Evolutionary conservation across 805 yeast genomes (phyloP).

Genomic region (Hanseniaspora occidentalis): DNA sequence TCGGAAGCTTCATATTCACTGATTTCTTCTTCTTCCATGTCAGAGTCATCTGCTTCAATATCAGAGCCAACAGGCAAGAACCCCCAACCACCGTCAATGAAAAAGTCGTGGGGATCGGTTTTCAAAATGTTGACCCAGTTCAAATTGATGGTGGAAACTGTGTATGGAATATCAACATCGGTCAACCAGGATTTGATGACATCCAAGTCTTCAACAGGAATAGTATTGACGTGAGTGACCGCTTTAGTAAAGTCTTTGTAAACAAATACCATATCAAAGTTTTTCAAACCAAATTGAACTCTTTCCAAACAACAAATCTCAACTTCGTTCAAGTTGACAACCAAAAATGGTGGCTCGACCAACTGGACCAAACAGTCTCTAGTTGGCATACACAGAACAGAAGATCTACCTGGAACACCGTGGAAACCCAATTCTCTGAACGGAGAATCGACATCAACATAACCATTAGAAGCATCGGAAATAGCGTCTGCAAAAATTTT

Average conservation of each 20-base stretch:
- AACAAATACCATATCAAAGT: slow-evolving; percentile 93
- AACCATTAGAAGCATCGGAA: slow-evolving; percentile 75
- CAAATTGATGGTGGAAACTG: slow-evolving; percentile 91
- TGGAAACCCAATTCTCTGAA: slow-evolving; percentile 93
- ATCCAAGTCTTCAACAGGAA: slow-evolving; percentile 85
- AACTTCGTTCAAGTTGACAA: slow-evolving; percentile 79
- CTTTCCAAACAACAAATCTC: slow-evolving; percentile 94
- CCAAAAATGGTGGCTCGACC: slow-evolving; percentile 90
- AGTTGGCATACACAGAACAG: slow-evolving; percentile 92
- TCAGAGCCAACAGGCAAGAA: slow-evolving; percentile 85
- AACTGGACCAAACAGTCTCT: slow-evolving; percentile 92
- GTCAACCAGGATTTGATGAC: slow-evolving; percentile 93
- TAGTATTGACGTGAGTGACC: slow-evolving; percentile 85
- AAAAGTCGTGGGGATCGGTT: slow-evolving; percentile 93
- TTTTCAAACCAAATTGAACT: slow-evolving; percentile 92
- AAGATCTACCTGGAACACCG: slow-evolving; percentile 94
- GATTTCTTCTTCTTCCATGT: slow-evolving; percentile 64
- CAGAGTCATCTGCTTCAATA: slow-evolving; percentile 55
- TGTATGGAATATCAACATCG: slow-evolving; percentile 92
- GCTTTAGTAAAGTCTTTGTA: slow-evolving; percentile 83
- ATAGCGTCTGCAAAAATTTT: slow-evolving; percentile 80
- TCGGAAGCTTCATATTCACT: slow-evolving; percentile 34
- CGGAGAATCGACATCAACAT: slow-evolving; percentile 82
- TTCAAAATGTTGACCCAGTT: slow-evolving; percentile 95
- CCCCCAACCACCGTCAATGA: slow-evolving; percentile 91